A percentile compares a stretch with the other conserved stretches of the same genome.
Evolutionary conservation across 75 land plant species (phyloP).

Genomic region (Cryptomeria japonica): DNA sequence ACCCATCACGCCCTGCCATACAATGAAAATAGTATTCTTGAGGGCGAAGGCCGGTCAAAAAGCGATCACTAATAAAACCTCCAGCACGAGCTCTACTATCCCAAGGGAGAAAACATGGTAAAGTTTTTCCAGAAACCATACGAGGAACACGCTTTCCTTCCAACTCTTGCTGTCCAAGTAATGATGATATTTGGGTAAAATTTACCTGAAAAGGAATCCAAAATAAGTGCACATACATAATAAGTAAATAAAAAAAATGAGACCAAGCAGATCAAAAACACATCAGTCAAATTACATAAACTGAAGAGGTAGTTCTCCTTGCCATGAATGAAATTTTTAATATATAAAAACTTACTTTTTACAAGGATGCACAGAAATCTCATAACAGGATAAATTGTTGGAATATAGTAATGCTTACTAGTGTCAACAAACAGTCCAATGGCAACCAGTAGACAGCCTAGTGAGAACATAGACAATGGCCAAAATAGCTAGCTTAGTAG

Average conservation of each 20-base stretch:
- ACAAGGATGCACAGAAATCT: background rate
- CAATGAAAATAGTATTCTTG: slow-evolving; percentile 99
- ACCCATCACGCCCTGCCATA: slow-evolving; percentile 99
- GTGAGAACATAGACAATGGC: background rate
- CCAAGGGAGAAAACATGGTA: slow-evolving; percentile 97
- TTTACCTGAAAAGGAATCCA: slow-evolving; percentile 59
- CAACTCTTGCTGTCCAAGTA: slow-evolving; percentile 91
- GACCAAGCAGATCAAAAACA: background rate
- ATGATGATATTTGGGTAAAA: slow-evolving; percentile 87
- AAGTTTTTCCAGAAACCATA: slow-evolving; percentile 94
- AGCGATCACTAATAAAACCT: slow-evolving; percentile 91
- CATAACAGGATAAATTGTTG: background rate
- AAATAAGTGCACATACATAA: background rate
- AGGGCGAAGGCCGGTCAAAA: slow-evolving; percentile 88
- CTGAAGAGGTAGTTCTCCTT: background rate
- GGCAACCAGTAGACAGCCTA: background rate
- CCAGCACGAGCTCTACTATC: slow-evolving; percentile 85
- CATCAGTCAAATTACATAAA: background rate
- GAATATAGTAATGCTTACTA: background rate
- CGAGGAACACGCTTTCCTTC: slow-evolving; percentile 98
- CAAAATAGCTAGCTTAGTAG: background rate
- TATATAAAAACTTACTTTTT: background rate
- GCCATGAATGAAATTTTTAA: background rate
- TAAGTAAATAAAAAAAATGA: background rate
- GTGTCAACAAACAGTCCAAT: background rate